Conservation (phyloP, 2,329 filamentous ascomycete species). For the Fusarium goolgardi region DNA sequence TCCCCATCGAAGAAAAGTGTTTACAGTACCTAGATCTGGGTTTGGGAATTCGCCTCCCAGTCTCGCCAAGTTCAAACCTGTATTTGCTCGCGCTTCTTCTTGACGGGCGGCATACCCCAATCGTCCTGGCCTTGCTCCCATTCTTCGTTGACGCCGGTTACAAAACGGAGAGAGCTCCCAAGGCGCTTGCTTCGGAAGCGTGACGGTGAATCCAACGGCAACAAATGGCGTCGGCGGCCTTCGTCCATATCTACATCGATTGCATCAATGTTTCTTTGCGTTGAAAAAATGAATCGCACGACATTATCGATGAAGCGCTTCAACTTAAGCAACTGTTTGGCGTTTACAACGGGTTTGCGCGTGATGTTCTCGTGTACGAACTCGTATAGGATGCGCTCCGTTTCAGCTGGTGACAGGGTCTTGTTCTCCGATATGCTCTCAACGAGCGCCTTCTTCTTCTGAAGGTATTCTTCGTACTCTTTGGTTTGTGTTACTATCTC, state of each 20-base stretch:
- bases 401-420: background rate
- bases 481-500: background rate
- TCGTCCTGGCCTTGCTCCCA: constrained; percentile 17
- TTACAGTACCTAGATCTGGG: background rate
- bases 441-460: background rate
- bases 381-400: background rate
- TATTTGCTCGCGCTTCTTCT: constrained; percentile 18
- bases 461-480: background rate
- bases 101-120: constrained; percentile 27
- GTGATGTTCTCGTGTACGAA: background rate
- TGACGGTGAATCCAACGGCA: background rate
- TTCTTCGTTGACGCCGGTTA: constrained; percentile 31
- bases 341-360: background rate
- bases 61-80: background rate
- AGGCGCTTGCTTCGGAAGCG: constrained; percentile 37
- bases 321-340: background rate
- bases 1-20: background rate
- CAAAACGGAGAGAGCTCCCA: constrained; percentile 41
- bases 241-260: background rate
- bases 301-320: constrained; percentile 19
- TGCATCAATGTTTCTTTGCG: background rate
- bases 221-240: background rate
- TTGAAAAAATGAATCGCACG: constrained; percentile 1
- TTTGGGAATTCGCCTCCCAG: background rate
- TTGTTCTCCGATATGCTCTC: background rate